phyloP scores from a whole-genome alignment of 2,329 filamentous ascomycete genomes.

The Fusarium sp. region DNA sequence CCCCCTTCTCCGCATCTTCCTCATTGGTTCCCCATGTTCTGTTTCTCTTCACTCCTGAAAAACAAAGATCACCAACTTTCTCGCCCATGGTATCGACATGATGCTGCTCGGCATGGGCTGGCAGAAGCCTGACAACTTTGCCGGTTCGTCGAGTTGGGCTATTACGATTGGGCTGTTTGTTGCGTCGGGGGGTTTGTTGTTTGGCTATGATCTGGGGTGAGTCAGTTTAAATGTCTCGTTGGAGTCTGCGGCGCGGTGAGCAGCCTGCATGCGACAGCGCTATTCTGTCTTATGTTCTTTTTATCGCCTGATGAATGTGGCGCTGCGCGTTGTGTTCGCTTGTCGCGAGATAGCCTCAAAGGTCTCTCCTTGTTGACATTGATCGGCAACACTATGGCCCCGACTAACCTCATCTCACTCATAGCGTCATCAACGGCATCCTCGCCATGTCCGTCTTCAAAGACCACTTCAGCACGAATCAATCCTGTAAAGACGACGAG shows the following conservation, averaged over 20 bases:
- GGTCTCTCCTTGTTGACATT: constrained; percentile 5
- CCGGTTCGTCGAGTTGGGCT: constrained; percentile 75
- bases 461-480: constrained; percentile 67
- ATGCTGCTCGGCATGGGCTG: constrained; percentile 74
- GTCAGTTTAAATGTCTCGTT: constrained; percentile 38
- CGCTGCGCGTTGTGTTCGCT: neutral
- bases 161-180: constrained; percentile 78
- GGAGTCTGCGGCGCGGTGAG: neutral
- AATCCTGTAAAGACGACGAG: constrained; percentile 54
- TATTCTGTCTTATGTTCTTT: neutral
- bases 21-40: neutral
- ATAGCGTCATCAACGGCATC: constrained; percentile 71
- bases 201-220: constrained; percentile 77
- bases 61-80: neutral
- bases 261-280: neutral
- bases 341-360: neutral
- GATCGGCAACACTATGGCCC: neutral
- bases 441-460: constrained; percentile 76
- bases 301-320: neutral
- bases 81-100: constrained; percentile 46
- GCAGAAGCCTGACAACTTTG: constrained; percentile 79
- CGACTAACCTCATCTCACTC: constrained; percentile 33
- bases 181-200: constrained; percentile 73
- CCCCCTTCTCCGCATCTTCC: neutral
- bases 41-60: neutral